Percentiles rank a stretch among this genome's conserved stretches.
Evolutionary conservation across 1,139 yeast genomes (phyloP).

Genomic region (Magnusiomyces tetraspermus): DNA sequence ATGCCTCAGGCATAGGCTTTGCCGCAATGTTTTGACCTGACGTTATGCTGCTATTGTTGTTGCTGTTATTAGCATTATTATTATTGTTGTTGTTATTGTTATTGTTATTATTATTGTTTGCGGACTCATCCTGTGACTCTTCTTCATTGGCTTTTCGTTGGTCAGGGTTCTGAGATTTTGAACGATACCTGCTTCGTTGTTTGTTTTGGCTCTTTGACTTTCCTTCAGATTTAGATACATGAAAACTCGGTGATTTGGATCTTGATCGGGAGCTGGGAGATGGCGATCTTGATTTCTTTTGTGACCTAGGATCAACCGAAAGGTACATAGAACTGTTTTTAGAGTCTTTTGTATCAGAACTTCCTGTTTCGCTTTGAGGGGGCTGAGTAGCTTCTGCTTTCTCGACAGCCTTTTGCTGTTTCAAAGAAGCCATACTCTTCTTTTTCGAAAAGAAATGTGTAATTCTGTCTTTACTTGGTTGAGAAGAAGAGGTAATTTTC

Average conservation of each 20-base stretch:
- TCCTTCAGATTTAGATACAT: background rate
- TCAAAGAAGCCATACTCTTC: constrained; percentile 9
- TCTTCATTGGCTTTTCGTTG: background rate
- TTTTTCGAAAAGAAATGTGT: constrained; percentile 14
- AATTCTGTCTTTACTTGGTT: constrained; percentile 10
- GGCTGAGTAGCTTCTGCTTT: background rate
- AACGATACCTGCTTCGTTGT: constrained; percentile 10
- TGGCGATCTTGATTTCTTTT: constrained; percentile 2
- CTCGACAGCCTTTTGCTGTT: constrained; percentile 5
- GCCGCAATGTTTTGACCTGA: constrained; percentile 34
- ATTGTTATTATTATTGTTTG: constrained; percentile 17
- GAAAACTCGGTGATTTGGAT: constrained; percentile 5
- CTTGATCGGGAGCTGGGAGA: background rate
- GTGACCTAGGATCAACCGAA: background rate
- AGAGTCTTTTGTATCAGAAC: background rate
- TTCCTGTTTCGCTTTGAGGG: background rate
- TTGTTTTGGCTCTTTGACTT: constrained; percentile 4
- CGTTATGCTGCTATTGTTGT: constrained; percentile 20
- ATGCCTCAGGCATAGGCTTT: constrained; percentile 31
- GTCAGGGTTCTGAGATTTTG: constrained; percentile 9
- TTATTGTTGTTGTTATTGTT: too few species aligned
- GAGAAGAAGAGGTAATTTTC: background rate
- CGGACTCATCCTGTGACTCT: background rate
- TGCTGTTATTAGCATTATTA: too few species aligned
- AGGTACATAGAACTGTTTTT: background rate